phyloP scores from a whole-genome alignment of 73 alveolate species.

The Tetrahymena thermophila region DNA sequence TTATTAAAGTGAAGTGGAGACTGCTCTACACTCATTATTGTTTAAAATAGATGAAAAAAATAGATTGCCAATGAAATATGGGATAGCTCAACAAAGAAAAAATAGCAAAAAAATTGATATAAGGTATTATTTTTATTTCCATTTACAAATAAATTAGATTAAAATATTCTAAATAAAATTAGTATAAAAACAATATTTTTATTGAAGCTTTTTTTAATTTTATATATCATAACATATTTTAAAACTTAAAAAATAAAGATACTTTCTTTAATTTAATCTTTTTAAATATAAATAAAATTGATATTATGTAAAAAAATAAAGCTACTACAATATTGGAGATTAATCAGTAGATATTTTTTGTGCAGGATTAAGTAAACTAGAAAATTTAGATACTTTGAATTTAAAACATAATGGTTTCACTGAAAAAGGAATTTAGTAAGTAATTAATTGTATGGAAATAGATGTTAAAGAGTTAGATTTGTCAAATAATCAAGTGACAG shows the following conservation, averaged over 20 bases:
- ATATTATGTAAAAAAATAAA: neutral
- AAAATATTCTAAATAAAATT: too few relatives aligned
- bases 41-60: neutral
- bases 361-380: neutral
- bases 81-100: neutral
- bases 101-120: neutral
- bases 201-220: too few relatives aligned
- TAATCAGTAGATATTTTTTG: conserved; percentile 42
- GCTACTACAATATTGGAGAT: conserved; percentile 36
- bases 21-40: neutral
- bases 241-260: too few relatives aligned
- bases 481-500: conserved; percentile 20
- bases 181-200: too few relatives aligned
- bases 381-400: neutral
- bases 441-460: neutral
- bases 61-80: neutral
- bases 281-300: neutral
- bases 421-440: conserved; percentile 28
- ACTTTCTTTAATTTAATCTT: too few relatives aligned
- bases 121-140: neutral
- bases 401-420: conserved; percentile 39
- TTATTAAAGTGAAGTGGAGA: neutral
- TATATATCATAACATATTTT: too few relatives aligned
- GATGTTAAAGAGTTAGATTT: conserved; percentile 10
- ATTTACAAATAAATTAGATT: too few relatives aligned